These are phyloP conservation scores for Aspergillus carbonarius DNA, from an alignment of 2,329 filamentous ascomycete genomes.

Conservation along the genomic window DNA sequence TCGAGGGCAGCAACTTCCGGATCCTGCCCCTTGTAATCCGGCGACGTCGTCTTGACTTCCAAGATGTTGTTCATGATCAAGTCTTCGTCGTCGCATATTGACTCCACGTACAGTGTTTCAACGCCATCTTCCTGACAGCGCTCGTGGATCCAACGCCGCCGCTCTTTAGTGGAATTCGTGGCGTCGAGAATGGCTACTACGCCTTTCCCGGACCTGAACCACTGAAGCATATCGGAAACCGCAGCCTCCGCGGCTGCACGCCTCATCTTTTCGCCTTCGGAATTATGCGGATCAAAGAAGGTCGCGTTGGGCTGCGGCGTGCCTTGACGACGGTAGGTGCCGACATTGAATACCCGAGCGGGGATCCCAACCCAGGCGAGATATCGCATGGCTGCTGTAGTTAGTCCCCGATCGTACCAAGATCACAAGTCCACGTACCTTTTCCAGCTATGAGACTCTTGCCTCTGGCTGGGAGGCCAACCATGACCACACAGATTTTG, in stretches of 20 bases:
- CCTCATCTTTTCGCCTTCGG: constrained; percentile 85
- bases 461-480: constrained; percentile 88
- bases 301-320: constrained; percentile 88
- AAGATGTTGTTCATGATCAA: constrained; percentile 98
- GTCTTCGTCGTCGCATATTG: constrained; percentile 92
- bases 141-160: constrained; percentile 88
- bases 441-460: constrained; percentile 98
- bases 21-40: constrained; percentile 92
- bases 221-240: constrained; percentile 87
- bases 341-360: constrained; percentile 94
- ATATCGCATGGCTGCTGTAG: constrained; percentile 74
- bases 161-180: constrained; percentile 89
- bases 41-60: constrained; percentile 94
- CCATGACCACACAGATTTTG: constrained; percentile 98
- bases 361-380: constrained; percentile 95
- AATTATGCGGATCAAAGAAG: constrained; percentile 91
- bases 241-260: constrained; percentile 88
- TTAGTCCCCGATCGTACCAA: not conserved
- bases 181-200: constrained; percentile 93
- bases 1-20: constrained; percentile 87
- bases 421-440: constrained; percentile 58
- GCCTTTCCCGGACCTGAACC: constrained; percentile 76
- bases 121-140: constrained; percentile 72
- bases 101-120: constrained; percentile 94
- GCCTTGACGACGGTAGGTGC: constrained; percentile 85